These are phyloP conservation scores for Ogataea thermomethanolica DNA, from an alignment of 805 yeast genomes.

Conservation along the genomic window DNA sequence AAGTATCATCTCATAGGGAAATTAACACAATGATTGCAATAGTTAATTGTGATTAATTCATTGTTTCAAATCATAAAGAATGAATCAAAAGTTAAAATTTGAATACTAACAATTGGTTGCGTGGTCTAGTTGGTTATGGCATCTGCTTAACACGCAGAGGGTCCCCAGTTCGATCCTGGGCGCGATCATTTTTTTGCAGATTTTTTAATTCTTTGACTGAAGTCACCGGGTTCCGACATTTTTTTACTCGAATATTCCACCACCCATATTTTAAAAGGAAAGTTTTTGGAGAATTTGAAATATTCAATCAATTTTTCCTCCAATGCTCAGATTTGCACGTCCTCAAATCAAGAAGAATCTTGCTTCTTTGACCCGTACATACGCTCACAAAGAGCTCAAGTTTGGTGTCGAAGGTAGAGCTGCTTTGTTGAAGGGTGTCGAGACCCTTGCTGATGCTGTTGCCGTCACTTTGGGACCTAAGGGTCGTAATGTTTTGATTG, in stretches of 20 bases:
- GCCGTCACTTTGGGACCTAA: slow-evolving; percentile 96
- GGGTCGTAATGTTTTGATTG: slow-evolving; percentile 95
- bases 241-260: slow-evolving; percentile 11
- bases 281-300: slow-evolving; percentile 5
- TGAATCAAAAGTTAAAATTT: no score
- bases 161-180: slow-evolving; percentile 99
- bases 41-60: no score
- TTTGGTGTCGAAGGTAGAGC: slow-evolving; percentile 98
- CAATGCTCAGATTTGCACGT: slow-evolving; percentile 49
- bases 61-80: no score
- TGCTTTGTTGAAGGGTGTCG: slow-evolving; percentile 89
- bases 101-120: slow-evolving; percentile 49
- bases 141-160: slow-evolving; percentile 99
- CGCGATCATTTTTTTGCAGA: slow-evolving; percentile 65
- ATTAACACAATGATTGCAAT: no score
- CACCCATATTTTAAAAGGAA: slow-evolving; percentile 5
- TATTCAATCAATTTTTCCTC: slow-evolving; percentile 2
- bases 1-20: no score
- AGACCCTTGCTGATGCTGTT: slow-evolving; percentile 92
- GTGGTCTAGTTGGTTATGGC: slow-evolving; percentile 99
- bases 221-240: slow-evolving; percentile 6
- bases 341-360: slow-evolving; percentile 40
- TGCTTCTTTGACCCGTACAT: slow-evolving; percentile 43
- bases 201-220: no score
- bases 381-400: slow-evolving; percentile 86